Base-by-base conservation (phyloP, 1,284 basidiomycete genomes). In the Pseudozyma sp. region DNA sequence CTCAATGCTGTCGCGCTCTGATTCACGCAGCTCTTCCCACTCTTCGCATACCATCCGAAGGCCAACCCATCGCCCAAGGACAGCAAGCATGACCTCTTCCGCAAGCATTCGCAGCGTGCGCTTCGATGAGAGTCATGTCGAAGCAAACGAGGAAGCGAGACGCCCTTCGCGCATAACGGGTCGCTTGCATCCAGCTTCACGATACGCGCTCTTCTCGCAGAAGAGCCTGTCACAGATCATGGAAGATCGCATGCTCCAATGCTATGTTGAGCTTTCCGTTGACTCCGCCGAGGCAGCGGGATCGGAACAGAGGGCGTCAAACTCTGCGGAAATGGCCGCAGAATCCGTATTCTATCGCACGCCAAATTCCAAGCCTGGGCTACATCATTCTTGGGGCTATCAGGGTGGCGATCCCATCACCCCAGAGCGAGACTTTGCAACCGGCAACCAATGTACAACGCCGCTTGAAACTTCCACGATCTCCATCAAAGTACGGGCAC, bases 351-450 rank as follows among this genome's bases (percentile, higher is more conserved):
- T 75, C 42, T 75, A 64, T 36, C 55, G 50, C n/a, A 66, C 67
- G 1, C 11, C 67, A 11, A 52, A 19, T 39, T 70, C 66, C 7
- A 60, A 65, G 43, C 67, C 63, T 2, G 72, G 72, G n/a, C 43
- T 75, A 19, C 63, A 75, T 52, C 72, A 75, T 35, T 67, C 68
- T 1, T 75, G 72, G 72, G 72, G 72, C 38, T 67, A 59, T 34
- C 60, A 56, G 34, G 59, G 64, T 6, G 72, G 72, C 2, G 47
- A 57, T 16, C 63, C 72, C 1, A 66, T 75, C 52, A 50, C 43
- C 21, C 72, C 72, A 5, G 52, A 70, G 54, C 54, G 67, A 43
- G 72, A 75, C 36, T 70, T 75, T 54, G 45, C 42, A 45, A 45
- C 25, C 16, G 36, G 12, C 39, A 10, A 0, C 11, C 18, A 40